Evolutionary conservation across 2,329 filamentous ascomycete genomes (phyloP), one percentile per base, ranked within the genome.

Genomic region (Trichoderma guizhouense): DNA sequence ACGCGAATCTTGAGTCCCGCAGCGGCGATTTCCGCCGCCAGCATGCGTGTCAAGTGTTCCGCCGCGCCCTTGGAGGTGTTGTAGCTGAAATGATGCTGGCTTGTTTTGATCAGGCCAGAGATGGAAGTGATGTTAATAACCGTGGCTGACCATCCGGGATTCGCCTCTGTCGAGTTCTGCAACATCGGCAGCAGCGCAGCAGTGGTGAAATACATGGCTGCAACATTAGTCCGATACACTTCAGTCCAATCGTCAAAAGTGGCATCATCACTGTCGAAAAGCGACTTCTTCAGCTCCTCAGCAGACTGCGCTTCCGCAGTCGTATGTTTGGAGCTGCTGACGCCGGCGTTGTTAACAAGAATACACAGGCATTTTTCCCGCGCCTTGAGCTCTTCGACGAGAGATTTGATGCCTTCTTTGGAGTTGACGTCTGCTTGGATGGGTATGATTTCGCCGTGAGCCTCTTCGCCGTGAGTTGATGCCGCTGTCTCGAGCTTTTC

Each of bases 211-310:
- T 89, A 92, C 71, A 90, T 85, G 72, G 87, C 88, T 36, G 93
- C 88, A 12, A 95, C 92, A 74, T 97, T 94, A 24, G 92, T 93
- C 72, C 89, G 88, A 83, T 92, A 95, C 0, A 89, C 88, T 53
- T 87, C 81, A n/a, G 86, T 86, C 93, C 93, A 96, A 76, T 91
- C 88, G 39, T 93, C 88, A 71, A 92, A 85, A 0, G 83, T 88
- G 3, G 82, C 79, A 1, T 80, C 76, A 71, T 91, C 85, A 55
- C 87, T 85, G 65, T 94, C 88, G 82, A 94, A 96, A 32, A 93
- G 84, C 79, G 90, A 89, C 70, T 87, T 77, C 73, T 86, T 87
- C 72, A 91, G 83, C 63, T 88, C 86, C 69, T 86, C 84, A 1
- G 79, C 76, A 1, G 55, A 69, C 1, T 30, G 28, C 28, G 28